Base-by-base conservation (phyloP, 2,329 filamentous ascomycete genomes). In the Nannizzia gypsea region DNA sequence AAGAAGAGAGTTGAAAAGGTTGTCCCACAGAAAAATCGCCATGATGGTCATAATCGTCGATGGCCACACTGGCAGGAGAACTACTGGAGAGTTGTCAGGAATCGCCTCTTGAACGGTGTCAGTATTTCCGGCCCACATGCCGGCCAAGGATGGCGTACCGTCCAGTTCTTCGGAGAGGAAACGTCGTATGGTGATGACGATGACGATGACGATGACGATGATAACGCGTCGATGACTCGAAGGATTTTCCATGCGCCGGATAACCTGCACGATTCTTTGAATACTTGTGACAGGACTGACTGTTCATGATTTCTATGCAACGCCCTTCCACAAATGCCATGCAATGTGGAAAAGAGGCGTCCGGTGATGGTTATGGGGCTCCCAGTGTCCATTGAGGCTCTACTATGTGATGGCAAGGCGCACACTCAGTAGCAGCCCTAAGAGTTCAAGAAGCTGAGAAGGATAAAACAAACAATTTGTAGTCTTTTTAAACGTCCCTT, bases 1-100 rank as follows among this genome's bases (percentile, higher is more conserved):
- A 97, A 74, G 91, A 96, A 70, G 81, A 85, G 72, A 82, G 78
- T 77, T 86, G 79, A 85, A 89, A 83, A 80, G 81, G 80, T 40
- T 56, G 22, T 80, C 72, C 73, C 77, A 68, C 64, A 67, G 63
- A 67, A 73, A 64, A 65, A 73, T 69, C 64, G 71, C 66, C 71
- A 70, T 66, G 69, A 72, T 62, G 71, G 66, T 69, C 68, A 72
- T 68, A 70, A 67, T 62, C 72, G 70, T 65, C 69, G 71, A 65
- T 68, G 64, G 65, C 66, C 70, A 65, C 68, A 68, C 64, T 69
- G 70, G 65, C 69, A 66, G 66, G 64, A 28, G 68, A 56, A 42
- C 54, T 26, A 56, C 38, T 56, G 38, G 59, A 63, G 61, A 64
- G 56, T 44, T 64, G 69, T 67, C 68, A 70, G 61, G 64, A 67